These are phyloP conservation scores for Paramyrothecium roridum DNA, from an alignment of 2,329 filamentous ascomycete genomes.

Conservation along the genomic window DNA sequence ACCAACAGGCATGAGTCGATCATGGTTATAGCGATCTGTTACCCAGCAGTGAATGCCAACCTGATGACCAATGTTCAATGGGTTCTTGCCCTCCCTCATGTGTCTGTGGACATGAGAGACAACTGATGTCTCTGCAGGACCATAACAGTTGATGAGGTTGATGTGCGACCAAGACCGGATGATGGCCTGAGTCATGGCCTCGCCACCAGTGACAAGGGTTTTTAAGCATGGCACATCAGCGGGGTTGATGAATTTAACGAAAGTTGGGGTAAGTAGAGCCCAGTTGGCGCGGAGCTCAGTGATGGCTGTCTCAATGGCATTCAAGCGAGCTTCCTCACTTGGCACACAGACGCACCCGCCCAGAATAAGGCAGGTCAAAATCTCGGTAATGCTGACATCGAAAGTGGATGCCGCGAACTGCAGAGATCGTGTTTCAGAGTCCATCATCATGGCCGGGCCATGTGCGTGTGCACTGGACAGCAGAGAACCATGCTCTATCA, in stretches of 20 bases:
- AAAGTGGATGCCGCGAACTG: slow-evolving; percentile 29
- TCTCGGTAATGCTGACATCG: slow-evolving; percentile 23
- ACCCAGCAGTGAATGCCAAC: slow-evolving; percentile 20
- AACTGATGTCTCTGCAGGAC: slow-evolving; percentile 16
- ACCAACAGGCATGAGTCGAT: slow-evolving; percentile 24
- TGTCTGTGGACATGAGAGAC: slow-evolving; percentile 12
- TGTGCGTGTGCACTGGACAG: slow-evolving; percentile 13
- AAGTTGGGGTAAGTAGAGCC: slow-evolving; percentile 13
- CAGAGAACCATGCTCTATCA: slow-evolving; percentile 15
- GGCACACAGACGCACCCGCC: slow-evolving; percentile 30
- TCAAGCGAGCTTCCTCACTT: slow-evolving; percentile 33
- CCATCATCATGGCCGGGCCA: slow-evolving; percentile 17
- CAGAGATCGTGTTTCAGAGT: slow-evolving; percentile 19
- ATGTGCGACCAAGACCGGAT: slow-evolving; percentile 17
- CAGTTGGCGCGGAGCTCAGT: slow-evolving; percentile 13
- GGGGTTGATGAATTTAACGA: slow-evolving; percentile 14
- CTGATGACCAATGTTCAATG: slow-evolving; percentile 14
- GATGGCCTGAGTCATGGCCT: slow-evolving; percentile 16
- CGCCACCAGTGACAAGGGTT: slow-evolving; percentile 17
- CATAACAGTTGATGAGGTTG: slow-evolving; percentile 17
- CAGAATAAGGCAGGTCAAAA: slow-evolving; percentile 11
- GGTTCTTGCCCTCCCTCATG: slow-evolving; percentile 12
- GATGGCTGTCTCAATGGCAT: slow-evolving; percentile 23
- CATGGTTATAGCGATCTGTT: slow-evolving; percentile 17
- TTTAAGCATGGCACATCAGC: slow-evolving; percentile 11